phyloP scores from a whole-genome alignment of 208 protist genomes.

The Wallacemonas sp. region DNA sequence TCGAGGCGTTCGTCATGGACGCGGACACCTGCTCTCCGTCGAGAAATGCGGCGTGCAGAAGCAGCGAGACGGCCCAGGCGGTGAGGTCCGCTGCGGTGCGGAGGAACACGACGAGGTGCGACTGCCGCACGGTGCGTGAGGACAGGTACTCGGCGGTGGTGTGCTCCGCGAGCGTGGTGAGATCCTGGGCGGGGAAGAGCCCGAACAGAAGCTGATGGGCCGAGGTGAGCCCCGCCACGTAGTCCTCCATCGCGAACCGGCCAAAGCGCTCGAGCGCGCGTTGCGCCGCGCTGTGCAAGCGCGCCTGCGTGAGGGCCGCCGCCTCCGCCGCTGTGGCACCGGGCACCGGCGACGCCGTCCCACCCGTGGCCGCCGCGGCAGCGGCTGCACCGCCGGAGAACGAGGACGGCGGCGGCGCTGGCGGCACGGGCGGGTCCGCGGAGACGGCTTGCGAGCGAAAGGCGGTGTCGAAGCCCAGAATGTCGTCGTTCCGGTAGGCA shows the following conservation, averaged over 20 bases:
- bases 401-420: background rate
- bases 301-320: background rate
- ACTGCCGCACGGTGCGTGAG: slow-evolving; percentile 31
- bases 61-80: slow-evolving; percentile 45
- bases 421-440: background rate
- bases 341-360: background rate
- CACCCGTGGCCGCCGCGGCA: too few relatives aligned
- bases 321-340: background rate
- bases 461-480: slow-evolving; percentile 4
- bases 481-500: slow-evolving; percentile 3
- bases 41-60: slow-evolving; percentile 50
- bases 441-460: background rate
- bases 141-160: slow-evolving; percentile 32
- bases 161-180: slow-evolving; percentile 31
- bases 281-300: slow-evolving; percentile 20
- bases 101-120: slow-evolving; percentile 44
- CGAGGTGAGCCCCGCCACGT: slow-evolving; percentile 48
- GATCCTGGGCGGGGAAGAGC: slow-evolving; percentile 40
- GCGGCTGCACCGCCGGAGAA: background rate
- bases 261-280: slow-evolving; percentile 31
- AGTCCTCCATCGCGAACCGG: slow-evolving; percentile 37
- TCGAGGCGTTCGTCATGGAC: slow-evolving; percentile 22
- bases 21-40: slow-evolving; percentile 27
- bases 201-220: slow-evolving; percentile 48
- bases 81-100: slow-evolving; percentile 44